Percentiles rank a stretch among this genome's conserved stretches.
phyloP scores from a whole-genome alignment of 306 rosid species.

The Begonia fuchsioides region DNA sequence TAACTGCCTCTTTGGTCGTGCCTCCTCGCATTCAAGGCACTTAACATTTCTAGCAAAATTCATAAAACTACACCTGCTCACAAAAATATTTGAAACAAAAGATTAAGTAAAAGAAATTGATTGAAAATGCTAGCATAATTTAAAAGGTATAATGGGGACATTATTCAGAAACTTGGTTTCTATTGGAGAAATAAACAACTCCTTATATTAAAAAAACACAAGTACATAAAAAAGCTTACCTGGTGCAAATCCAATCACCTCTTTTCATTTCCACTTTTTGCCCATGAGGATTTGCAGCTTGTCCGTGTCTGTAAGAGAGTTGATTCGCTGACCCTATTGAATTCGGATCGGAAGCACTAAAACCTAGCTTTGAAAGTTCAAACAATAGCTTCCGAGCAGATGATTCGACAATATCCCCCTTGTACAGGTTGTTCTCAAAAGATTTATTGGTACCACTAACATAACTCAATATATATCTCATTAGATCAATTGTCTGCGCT shows the following conservation, averaged over 20 bases:
- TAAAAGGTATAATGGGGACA: no score
- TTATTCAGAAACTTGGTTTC: no score
- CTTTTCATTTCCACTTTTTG: conserved; percentile 76
- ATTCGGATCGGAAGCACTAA: conserved; percentile 30
- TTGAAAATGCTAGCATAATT: no score
- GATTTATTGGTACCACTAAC: conserved; percentile 35
- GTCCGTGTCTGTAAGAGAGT: conserved; percentile 29
- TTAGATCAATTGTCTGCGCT: conserved; percentile 71
- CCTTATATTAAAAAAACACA: no score
- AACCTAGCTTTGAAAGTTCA: conserved; percentile 52
- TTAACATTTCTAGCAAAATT: conserved; percentile 78
- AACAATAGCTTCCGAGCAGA: conserved; percentile 53
- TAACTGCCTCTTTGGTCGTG: conserved; percentile 70
- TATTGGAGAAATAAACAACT: no score
- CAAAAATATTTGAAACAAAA: background rate
- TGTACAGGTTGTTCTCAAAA: conserved; percentile 31
- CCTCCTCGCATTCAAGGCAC: conserved; percentile 88
- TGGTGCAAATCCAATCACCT: conserved; percentile 89
- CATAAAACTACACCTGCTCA: conserved; percentile 91
- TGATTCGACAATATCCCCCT: conserved; percentile 49
- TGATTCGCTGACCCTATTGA: conserved; percentile 25
- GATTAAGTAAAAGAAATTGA: background rate
- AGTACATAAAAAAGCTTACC: conserved; percentile 23
- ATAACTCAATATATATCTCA: conserved; percentile 73
- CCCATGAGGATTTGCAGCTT: conserved; percentile 15